Base-by-base conservation (phyloP, 2,329 filamentous ascomycete genomes). In the Beauveria sp. region DNA sequence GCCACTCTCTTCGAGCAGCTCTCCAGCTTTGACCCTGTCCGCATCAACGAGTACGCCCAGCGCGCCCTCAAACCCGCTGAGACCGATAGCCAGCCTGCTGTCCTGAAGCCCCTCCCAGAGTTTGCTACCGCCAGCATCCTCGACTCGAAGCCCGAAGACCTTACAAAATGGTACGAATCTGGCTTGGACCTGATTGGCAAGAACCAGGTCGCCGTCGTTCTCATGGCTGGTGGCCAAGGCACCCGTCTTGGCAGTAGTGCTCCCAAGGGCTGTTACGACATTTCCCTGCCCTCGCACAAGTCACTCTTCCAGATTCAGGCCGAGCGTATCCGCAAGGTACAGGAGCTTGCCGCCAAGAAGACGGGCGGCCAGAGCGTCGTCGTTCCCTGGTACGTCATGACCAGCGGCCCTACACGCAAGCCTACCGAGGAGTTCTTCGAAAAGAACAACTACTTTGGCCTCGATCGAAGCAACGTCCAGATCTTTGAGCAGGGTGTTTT, bases 351-450 rank as follows among this genome's bases (percentile, higher is more conserved):
- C 49, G 82, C 86, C 68, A 86, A 89, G 74, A 86, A 88, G 72
- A 80, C 84, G 60, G 83, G 83, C 62, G 67, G 66, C 18, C 66
- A 77, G 64, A 79, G 79, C 54, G 85, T 86, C 49, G 80, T 88
- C 38, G 87, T 98, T 48, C 95, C 95, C 14, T 99, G 95, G 95
- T 99, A 99, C 78, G 91, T 99, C 76, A 99, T 99, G 95, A 99
- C 95, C 70, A 96, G 91, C 70, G 95, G 95, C 5, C 95, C 95
- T 51, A 99, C 95, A 8, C 86, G 93, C 67, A 86, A 86, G 64
- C 91, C 93, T 46, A 99, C 95, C n/a, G 90, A 96, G 80, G 81
- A 89, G 65, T 99, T 95, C 80, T 98, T 99, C 76, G 79, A 89
- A 73, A 83, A 96, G 76, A 83, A 98, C 80, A 84, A 85, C 62